These are phyloP conservation scores for Plantago elongata DNA, from an alignment of 257 asterid genomes.

Conservation along the genomic window DNA sequence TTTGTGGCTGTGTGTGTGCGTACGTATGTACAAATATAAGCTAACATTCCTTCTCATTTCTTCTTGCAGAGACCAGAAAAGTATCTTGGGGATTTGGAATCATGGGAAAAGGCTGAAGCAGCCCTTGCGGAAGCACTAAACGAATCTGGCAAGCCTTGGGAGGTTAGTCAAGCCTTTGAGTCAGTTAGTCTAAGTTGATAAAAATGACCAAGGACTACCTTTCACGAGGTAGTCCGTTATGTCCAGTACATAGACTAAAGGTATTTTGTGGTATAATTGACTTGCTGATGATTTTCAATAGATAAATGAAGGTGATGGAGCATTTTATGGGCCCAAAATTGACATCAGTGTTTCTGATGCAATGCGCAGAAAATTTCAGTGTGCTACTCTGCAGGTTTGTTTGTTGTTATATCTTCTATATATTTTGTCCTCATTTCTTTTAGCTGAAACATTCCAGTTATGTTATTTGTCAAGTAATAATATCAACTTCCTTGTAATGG, in stretches of 20 bases:
- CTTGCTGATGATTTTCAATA: conserved; percentile 22
- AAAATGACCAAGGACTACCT: not conserved
- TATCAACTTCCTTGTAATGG: no score
- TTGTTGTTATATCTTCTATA: conserved; percentile 9
- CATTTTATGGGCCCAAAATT: conserved; percentile 94
- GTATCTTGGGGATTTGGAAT: conserved; percentile 68
- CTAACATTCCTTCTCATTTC: conserved; percentile 6
- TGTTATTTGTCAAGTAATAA: no score
- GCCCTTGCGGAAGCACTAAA: conserved; percentile 83
- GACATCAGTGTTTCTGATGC: conserved; percentile 92
- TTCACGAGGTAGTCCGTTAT: not conserved
- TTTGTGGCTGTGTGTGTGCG: not conserved
- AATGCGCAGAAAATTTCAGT: conserved; percentile 93
- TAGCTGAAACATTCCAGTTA: no score
- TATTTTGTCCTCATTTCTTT: not conserved
- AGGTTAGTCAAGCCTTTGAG: conserved; percentile 44
- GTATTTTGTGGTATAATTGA: conserved; percentile 21
- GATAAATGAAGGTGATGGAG: conserved; percentile 97
- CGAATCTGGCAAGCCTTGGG: conserved; percentile 95
- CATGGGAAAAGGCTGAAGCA: conserved; percentile 92
- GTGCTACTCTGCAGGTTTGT: conserved; percentile 91
- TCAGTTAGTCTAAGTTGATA: not conserved
- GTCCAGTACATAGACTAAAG: conserved; percentile 3
- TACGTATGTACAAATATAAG: conserved; percentile 10
- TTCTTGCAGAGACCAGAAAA: conserved; percentile 87